Evolutionary conservation across 225 moss, liverwort and hornwort species (phyloP).

Genomic region (Anthoceros angustus): DNA sequence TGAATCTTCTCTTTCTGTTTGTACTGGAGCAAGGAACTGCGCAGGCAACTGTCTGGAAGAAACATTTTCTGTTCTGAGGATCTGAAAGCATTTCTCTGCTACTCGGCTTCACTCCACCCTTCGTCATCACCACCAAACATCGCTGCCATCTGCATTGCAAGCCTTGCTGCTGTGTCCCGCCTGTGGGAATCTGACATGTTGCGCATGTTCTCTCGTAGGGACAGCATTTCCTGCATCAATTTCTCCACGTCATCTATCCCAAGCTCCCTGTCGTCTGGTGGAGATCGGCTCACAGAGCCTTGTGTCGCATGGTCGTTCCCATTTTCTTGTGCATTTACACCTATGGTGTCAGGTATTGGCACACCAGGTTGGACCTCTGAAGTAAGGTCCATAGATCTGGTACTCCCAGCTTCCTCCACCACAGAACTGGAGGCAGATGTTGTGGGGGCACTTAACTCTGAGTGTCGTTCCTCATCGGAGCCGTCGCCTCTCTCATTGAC

Average conservation of each 20-base stretch:
- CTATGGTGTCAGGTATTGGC: not conserved
- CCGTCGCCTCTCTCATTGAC: not conserved
- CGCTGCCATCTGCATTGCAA: constrained; percentile 88
- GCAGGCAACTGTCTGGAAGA: too few relatives aligned
- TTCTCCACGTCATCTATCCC: constrained; percentile 58
- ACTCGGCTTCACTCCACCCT: constrained; percentile 5
- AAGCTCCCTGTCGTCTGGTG: constrained; percentile 13
- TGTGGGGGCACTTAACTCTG: not conserved
- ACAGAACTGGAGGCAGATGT: not conserved
- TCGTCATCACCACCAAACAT: constrained; percentile 74
- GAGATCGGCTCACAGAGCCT: constrained; percentile 12
- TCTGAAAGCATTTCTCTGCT: too few relatives aligned
- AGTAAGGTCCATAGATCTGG: not conserved
- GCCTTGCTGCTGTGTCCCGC: constrained; percentile 70
- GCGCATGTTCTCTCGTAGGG: constrained; percentile 77
- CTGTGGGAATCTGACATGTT: constrained; percentile 74
- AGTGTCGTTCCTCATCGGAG: not conserved
- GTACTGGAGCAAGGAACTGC: too few relatives aligned
- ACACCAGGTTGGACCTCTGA: not conserved
- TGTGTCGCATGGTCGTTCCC: constrained; percentile 12
- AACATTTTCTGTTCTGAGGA: too few relatives aligned
- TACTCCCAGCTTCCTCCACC: not conserved
- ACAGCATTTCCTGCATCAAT: constrained; percentile 79
- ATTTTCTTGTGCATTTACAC: constrained; percentile 10
- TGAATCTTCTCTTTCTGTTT: too few relatives aligned